Evolutionary conservation across 2,329 filamentous ascomycete genomes (phyloP).

Genomic region (Sclerotinia spermophila): DNA sequence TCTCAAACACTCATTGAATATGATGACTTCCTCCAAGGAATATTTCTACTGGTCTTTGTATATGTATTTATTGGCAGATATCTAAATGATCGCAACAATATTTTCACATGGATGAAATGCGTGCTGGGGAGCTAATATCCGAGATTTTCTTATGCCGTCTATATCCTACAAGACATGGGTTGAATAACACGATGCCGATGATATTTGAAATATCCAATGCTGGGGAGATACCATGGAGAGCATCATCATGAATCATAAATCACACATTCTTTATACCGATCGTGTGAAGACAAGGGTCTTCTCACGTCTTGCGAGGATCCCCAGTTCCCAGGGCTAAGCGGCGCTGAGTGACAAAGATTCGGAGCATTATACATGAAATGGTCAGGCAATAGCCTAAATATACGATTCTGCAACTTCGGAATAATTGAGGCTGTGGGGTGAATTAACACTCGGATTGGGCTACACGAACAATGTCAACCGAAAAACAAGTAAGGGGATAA

Average conservation of each 20-base stretch:
- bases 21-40: background rate
- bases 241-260: background rate
- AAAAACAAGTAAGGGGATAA: background rate
- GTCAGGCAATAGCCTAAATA: background rate
- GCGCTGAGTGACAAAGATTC: background rate
- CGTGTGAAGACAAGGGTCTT: background rate
- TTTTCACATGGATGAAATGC: background rate
- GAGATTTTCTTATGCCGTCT: background rate
- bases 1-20: background rate
- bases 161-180: background rate
- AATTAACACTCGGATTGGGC: background rate
- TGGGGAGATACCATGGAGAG: background rate
- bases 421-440: background rate
- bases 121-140: background rate
- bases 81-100: background rate
- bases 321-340: background rate
- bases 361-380: background rate
- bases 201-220: background rate
- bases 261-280: background rate
- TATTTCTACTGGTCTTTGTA: background rate
- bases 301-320: background rate
- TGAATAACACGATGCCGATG: background rate
- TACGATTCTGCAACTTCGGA: background rate
- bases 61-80: background rate
- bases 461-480: background rate